Base-by-base conservation (phyloP, 345 rosid genomes). In the Ceriops tagal region DNA sequence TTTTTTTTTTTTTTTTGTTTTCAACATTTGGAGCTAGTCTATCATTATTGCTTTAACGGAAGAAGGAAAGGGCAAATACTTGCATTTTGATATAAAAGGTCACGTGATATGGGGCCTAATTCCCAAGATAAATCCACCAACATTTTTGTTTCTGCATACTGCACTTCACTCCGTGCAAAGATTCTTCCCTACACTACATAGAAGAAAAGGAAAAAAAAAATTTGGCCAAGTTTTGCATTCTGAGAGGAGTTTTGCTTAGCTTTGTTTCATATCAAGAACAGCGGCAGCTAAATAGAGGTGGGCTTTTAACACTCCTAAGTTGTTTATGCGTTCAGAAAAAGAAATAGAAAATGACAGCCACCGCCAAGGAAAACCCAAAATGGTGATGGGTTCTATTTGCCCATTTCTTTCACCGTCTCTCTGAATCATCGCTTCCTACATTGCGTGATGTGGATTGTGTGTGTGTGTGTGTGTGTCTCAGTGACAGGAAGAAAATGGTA, bases 401-500 rank as follows among this genome's bases (percentile, higher is more conserved):
- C 5, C 20, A 0, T 72, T 4, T 11, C n/a, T 39, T 27, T 7
- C 39, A 57, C 28, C 13, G 5, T 79, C 61, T 65, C 24, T 59
- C 61, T 64, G 19, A 13, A 31, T 43, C 47, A 24, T 63, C 8
- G 16, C 58, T 53, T 16, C 15, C 71, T 64, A 57, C 35, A 53
- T 63, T 70, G 16, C 77, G 79, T 81, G 80, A 76, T 53, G 37
- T 69, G 82, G 81, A 68, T 35, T 24, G 30, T 56, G 19, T 64
- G 57, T 65, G 30, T 24, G 26, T 24, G 26, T 24, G 26, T 24
- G 26, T 24, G 26, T 24, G 69, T 69, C 16, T 39, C 66, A 83
- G 87, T 75, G 85, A 79, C 63, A 47, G 72, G 56, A 59, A 58
- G 43, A 88, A 79, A 57, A 76, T 74, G 68, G 87, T 75, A 62